Base-by-base conservation (phyloP, 306 rosid genomes). In the Fragaria nilgerrensis region DNA sequence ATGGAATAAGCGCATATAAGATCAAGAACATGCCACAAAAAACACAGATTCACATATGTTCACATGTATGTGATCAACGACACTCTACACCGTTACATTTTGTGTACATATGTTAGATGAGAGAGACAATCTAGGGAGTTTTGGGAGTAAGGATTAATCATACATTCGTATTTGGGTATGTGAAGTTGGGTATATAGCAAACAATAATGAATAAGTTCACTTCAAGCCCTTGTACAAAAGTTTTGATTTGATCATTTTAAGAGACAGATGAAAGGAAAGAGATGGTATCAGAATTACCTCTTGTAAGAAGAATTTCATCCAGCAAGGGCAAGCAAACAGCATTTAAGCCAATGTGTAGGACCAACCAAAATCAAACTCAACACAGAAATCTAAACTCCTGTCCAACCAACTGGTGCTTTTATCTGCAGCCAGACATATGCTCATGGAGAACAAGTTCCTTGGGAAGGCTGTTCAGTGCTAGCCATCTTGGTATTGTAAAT, bases 111-210 rank as follows among this genome's bases (percentile, higher is more conserved):
- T 6, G 22, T 52, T 52, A 17, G 58, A 52, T 0, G 13, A 52
- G 22, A 52, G 58, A 52, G 58, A 52, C n/a, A 52, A 17, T 19
- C 23, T n/a, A 53, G 12, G 61, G 25, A 50, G 58, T 19, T 4
- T 19, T 52, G n/a, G 10, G 63, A 50, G 17, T 39, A 10, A 39
- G 58, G 66, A 70, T 68, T n/a, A 61, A 34, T 74, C 82, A 73
- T 89, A 89, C 93, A 34, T 29, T 45, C 1, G 22, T 50, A 50
- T 7, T 19, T 17, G 56, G 56, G 58, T 19, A 52, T 19, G 9
- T 5, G 58, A 52, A 69, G 73, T 69, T n/a, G 55, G 55, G 15
- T 12, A 22, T 69, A 17, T 20, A n/a, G 25, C 61, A 20, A 19
- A 23, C 37, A 39, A 5, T 5, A 27, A 48, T 45, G 61, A 25